Conservation (phyloP, 352 stramenopile species). For the Phytophthora hibernalis region DNA sequence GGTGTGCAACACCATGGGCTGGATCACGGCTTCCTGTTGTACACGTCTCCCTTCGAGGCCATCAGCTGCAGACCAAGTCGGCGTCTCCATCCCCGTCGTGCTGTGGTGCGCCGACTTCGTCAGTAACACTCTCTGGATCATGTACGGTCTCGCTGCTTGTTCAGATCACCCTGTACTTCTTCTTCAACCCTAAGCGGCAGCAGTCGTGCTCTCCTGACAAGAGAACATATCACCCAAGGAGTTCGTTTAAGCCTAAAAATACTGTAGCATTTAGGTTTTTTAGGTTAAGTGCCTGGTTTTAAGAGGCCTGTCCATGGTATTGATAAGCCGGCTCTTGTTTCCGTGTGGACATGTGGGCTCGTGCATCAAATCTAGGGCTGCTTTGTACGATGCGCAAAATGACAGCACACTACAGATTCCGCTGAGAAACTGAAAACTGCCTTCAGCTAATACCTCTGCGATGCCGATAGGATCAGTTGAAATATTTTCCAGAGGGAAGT, state of each 20-base stretch:
- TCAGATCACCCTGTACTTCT: constrained; percentile 52
- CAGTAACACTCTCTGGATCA: constrained; percentile 45
- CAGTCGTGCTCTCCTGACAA: background rate
- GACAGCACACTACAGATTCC: no score
- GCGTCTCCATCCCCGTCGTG: constrained; percentile 44
- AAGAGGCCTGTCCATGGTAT: background rate
- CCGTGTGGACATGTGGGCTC: background rate
- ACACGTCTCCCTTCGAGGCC: constrained; percentile 41
- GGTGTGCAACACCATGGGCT: constrained; percentile 34
- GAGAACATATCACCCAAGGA: no score
- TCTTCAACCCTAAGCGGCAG: constrained; percentile 36
- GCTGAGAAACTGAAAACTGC: no score
- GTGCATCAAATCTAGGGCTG: background rate
- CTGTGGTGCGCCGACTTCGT: constrained; percentile 37
- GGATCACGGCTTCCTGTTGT: constrained; percentile 37
- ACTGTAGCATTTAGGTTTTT: background rate
- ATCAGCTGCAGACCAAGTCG: constrained; percentile 36
- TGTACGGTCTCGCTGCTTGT: constrained; percentile 40
- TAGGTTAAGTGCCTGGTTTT: no score
- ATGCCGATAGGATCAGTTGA: no score
- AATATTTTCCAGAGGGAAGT: no score
- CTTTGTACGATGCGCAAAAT: no score
- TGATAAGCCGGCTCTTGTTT: background rate
- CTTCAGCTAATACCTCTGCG: no score
- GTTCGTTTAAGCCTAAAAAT: no score